These are phyloP conservation scores for Vaccinium myrtillus DNA, from an alignment of 148 eudicot species.

Conservation along the genomic window DNA sequence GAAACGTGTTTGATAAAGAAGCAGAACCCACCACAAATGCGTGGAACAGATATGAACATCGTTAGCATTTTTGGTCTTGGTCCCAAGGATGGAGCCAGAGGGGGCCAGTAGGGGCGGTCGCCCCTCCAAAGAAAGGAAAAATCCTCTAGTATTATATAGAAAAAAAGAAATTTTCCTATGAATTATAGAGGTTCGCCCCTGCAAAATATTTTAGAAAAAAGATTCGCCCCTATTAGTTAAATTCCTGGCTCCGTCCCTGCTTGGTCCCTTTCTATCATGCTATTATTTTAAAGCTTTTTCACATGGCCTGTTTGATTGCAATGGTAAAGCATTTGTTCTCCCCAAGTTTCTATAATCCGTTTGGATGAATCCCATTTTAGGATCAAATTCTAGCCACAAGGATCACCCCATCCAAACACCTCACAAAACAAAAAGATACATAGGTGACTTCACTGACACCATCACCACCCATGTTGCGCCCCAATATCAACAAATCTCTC, in stretches of 20 bases:
- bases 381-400: not conserved
- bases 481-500: not conserved
- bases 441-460: not conserved
- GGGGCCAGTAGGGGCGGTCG: too few relatives aligned
- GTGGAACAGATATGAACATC: not conserved
- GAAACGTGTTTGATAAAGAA: not conserved
- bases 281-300: not conserved
- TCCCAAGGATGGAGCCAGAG: too few relatives aligned
- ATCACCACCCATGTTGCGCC: conserved; percentile 2
- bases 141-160: too few relatives aligned
- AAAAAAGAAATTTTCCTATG: too few relatives aligned
- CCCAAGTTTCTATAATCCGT: not conserved
- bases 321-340: not conserved
- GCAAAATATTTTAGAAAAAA: too few relatives aligned
- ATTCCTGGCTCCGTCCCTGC: too few relatives aligned
- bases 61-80: not conserved
- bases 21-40: not conserved
- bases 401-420: not conserved
- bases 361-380: not conserved
- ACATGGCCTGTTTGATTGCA: not conserved
- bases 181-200: too few relatives aligned
- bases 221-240: too few relatives aligned
- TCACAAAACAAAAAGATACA: not conserved
- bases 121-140: too few relatives aligned
- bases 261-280: not conserved